Base-by-base conservation (phyloP, 352 stramenopile genomes). In the Pythium aquatile region DNA sequence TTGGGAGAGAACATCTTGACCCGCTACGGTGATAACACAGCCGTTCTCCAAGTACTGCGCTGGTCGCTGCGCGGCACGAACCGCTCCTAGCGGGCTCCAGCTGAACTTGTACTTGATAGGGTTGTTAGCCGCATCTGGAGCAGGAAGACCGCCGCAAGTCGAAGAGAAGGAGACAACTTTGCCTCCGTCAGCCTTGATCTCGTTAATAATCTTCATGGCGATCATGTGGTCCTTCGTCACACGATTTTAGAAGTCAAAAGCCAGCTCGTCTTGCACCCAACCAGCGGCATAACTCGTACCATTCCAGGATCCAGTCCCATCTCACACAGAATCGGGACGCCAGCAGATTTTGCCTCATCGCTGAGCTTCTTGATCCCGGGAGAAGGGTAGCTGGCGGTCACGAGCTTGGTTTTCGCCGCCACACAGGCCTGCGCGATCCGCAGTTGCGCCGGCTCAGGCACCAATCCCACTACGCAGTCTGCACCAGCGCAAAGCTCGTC, bases 41-140 rank as follows among this genome's bases (percentile, higher is more conserved):
- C 77, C 78, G 40, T 91, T 65, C 52, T 69, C 66, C 29, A 85
- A 63, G 68, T 81, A 97, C 58, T 76, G 72, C 7, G 91, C 88
- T 33, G 79, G 69, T 14, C 75, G 72, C 55, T 82, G 75, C 0
- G 73, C 66, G 1, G 72, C 75, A 11, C 72, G 72, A 20, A 82
- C 39, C 29, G 75, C 72, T 40, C 89, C 91, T 9, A 81, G 73
- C n/a, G 91, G 91, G 60, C 78, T 92, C 91, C 91, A 98, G 48
- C 84, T 96, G 63, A 97, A 97, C 69, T 97, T 97, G 69, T 98
- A 98, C 61, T 86, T 81, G 55, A 97, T 77, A n/a, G 87, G 87
- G 62, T 97, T 98, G 65, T 96, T 84, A 20, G 87, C 87, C 3
- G 85, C 87, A 61, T 95, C 87, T 13, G 91, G 90, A 28, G 88